Conservation (phyloP, 140 eudicot genomes). For the Oenanthe javanica region DNA sequence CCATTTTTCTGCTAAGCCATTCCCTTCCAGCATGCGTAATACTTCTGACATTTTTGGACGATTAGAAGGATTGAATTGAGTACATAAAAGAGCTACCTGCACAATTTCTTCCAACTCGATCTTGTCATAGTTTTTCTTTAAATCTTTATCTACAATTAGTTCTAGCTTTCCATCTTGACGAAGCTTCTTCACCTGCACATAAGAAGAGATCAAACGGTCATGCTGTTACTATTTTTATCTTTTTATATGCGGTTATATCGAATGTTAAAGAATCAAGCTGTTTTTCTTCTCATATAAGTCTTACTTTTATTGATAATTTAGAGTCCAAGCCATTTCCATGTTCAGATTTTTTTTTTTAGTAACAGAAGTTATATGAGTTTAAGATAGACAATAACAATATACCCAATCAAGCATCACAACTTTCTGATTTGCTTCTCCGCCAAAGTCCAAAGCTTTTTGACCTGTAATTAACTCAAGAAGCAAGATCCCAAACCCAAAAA, state of each 20-base stretch:
- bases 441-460: conserved; percentile 79
- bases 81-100: conserved; percentile 76
- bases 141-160: conserved; percentile 57
- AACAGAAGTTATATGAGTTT: neutral
- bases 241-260: neutral
- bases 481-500: conserved; percentile 75
- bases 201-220: neutral
- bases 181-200: conserved; percentile 65
- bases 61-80: conserved; percentile 54
- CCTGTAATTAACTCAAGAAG: conserved; percentile 89
- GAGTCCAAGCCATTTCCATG: neutral
- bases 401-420: conserved; percentile 93
- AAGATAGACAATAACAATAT: conserved; percentile 10
- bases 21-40: conserved; percentile 75
- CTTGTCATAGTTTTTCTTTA: conserved; percentile 40
- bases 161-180: conserved; percentile 60
- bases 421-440: conserved; percentile 63
- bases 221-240: neutral
- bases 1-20: conserved; percentile 85
- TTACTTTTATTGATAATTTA: too few species aligned
- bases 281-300: neutral
- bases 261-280: neutral
- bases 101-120: conserved; percentile 75
- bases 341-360: neutral
- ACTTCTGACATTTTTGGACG: conserved; percentile 90